Base-by-base conservation (phyloP, 768 basidiomycete genomes). In the Naematelia encephala region DNA sequence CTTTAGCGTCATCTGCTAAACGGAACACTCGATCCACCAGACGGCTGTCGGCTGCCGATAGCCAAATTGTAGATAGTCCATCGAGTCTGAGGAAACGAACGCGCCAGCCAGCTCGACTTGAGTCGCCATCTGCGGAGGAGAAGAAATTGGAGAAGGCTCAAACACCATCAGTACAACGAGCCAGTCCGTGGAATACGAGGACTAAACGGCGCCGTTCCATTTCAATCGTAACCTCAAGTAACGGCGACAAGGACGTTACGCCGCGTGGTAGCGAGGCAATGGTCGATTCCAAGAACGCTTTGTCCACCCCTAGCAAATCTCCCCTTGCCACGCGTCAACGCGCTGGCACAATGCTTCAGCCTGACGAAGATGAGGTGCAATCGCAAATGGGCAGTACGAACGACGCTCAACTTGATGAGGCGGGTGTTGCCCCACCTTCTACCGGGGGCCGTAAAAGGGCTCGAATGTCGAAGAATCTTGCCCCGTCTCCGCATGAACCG, bases 181-280 rank as follows among this genome's bases (percentile, higher is more conserved):
- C 28, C 52, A 54, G 52, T 27, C 52, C 12, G n/a, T 39, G n/a
- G 4, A 42, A 19, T 54, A 39, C 34, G 34, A 39, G 34, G 34
- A 39, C 8, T 16, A 39, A 39, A 39, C 34, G 8, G 34, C 34
- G 34, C 34, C 8, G 34, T 8, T 39, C 34, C 34, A 39, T 16
- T 8, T 39, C 34, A 16, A 16, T 39, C 16, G 34, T 16, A 8
- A 39, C 16, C 16, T 39, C 34, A 39, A 39, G 16, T 16, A 39
- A 39, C 34, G 34, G 16, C 16, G 34, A 39, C 34, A 39, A 39
- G 16, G 34, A 39, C 8, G 8, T 8, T 39, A 39, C 34, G 34
- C 34, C 34, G 16, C 34, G 16, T 8, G 34, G 8, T 39, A 16
- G 16, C 8, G 34, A 39, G 34, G 34, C 34, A 8, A 39, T n/a